Base-by-base conservation (phyloP, 768 basidiomycete genomes). In the Hericium coralloides region DNA sequence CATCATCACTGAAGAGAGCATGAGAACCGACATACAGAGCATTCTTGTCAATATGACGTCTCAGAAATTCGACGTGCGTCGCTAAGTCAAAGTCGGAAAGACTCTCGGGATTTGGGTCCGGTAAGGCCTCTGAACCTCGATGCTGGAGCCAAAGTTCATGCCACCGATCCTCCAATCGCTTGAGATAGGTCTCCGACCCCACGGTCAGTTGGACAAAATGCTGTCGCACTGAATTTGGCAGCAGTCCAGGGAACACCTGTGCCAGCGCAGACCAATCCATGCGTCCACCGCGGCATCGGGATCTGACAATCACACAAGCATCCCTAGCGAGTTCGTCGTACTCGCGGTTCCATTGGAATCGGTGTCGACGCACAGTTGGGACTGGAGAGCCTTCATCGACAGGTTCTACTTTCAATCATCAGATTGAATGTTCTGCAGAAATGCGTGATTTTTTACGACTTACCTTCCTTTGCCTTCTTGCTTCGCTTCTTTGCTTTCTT, bases 241-340 rank as follows among this genome's bases (percentile, higher is more conserved):
- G 80, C n/a, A 89, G 80, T 15, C 82, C 80, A 2, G 87, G 87
- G 68, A 95, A 94, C 9, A 92, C 81, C 65, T 89, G 85, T 57
- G 83, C 82, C 52, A 92, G 76, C 8, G 87, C 87, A 15, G 74
- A 77, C 76, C 86, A 86, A 61, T 90, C 85, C 52, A 89, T 74
- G 56, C 82, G 79, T 37, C 79, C 72, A 15, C 76, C 68, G 39
- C 88, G 79, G 65, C 87, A 88, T 15, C 95, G 86, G 38, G 86
- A 87, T 63, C 81, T 81, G 57, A 98, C 81, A 60, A 98, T 85
- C 12, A 82, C 87, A 49, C 83, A 85, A 0, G 87, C 86, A 65
- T 98, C 95, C 55, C 87, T 81, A 23, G 87, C 85, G 39, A 94
- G 79, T 59, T 98, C 95, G 56, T 98, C 93, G 56, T 85, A 92